These are phyloP conservation scores for Graphilbum ipis-grandicollis DNA, from an alignment of 2,329 filamentous ascomycete genomes.

Conservation along the genomic window DNA sequence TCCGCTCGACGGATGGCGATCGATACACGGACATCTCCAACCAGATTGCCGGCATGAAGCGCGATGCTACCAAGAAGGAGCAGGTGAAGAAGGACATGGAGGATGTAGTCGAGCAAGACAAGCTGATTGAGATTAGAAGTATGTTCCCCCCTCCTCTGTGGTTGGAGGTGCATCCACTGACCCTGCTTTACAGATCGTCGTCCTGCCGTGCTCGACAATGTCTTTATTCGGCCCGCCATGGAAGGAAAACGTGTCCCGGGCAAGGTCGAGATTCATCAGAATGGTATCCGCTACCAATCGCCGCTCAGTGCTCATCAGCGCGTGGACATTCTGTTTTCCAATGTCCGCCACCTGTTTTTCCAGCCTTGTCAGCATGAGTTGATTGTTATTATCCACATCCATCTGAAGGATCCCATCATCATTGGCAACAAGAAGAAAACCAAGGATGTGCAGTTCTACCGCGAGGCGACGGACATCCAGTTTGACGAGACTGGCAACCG, in stretches of 20 bases:
- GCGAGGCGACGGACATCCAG: slow-evolving; percentile 94
- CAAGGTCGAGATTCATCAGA: slow-evolving; percentile 94
- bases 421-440: slow-evolving; percentile 97
- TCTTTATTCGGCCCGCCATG: slow-evolving; percentile 87
- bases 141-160: slow-evolving; percentile 16
- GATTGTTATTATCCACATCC: slow-evolving; percentile 95
- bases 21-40: slow-evolving; percentile 81
- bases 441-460: slow-evolving; percentile 95
- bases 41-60: slow-evolving; percentile 92
- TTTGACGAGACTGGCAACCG: slow-evolving; percentile 98
- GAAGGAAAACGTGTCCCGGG: slow-evolving; percentile 94
- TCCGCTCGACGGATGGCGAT: slow-evolving; percentile 76
- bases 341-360: slow-evolving; percentile 97
- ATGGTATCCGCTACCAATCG: slow-evolving; percentile 90
- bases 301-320: slow-evolving; percentile 63
- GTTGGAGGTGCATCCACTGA: too few relatives aligned
- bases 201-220: slow-evolving; percentile 76
- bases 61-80: slow-evolving; percentile 77
- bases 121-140: slow-evolving; percentile 88
- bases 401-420: slow-evolving; percentile 94
- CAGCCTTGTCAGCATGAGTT: slow-evolving; percentile 92
- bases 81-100: slow-evolving; percentile 99
- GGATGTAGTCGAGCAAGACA: slow-evolving; percentile 97
- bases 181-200: slow-evolving; percentile 55
- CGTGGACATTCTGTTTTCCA: slow-evolving; percentile 92